A percentile compares a stretch with the other conserved stretches of the same genome.
Conservation (phyloP, 176 grass and related monocot species). For the Triticum aestivum region DNA sequence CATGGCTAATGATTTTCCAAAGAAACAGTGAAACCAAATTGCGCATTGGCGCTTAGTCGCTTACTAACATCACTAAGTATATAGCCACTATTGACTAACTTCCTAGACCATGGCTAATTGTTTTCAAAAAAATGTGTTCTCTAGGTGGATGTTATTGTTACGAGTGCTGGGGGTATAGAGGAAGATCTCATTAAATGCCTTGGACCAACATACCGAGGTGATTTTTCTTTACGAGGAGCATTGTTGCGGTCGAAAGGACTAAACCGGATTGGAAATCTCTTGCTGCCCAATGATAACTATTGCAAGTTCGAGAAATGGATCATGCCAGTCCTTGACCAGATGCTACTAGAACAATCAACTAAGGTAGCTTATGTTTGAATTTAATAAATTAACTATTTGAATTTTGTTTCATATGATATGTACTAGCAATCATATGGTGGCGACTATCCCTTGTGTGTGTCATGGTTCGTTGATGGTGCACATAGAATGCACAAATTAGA, state of each 20-base stretch:
- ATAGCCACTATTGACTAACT: not conserved
- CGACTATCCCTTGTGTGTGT: too few relatives aligned
- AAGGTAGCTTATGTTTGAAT: conserved; percentile 35
- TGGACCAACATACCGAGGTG: conserved; percentile 74
- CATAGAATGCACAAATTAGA: not conserved
- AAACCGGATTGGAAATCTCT: conserved; percentile 90
- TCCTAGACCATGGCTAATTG: not conserved
- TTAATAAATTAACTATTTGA: not conserved
- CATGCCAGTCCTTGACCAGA: conserved; percentile 79
- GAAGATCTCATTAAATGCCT: conserved; percentile 97
- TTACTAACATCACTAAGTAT: not conserved
- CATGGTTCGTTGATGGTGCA: not conserved
- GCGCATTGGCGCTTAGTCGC: too few relatives aligned
- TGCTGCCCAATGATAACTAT: conserved; percentile 95
- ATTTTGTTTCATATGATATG: not conserved
- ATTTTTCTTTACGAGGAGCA: conserved; percentile 73
- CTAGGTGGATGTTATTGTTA: conserved; percentile 96
- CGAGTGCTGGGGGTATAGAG: conserved; percentile 95
- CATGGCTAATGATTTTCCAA: too few relatives aligned
- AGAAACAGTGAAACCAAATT: too few relatives aligned
- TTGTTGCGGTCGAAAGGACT: conserved; percentile 78
- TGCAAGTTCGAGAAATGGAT: conserved; percentile 99
- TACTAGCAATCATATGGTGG: too few relatives aligned
- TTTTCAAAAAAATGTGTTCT: conserved; percentile 2
- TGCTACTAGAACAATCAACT: conserved; percentile 75